Evolutionary conservation across 345 rosid species (phyloP).

Genomic region (Pistacia vera): DNA sequence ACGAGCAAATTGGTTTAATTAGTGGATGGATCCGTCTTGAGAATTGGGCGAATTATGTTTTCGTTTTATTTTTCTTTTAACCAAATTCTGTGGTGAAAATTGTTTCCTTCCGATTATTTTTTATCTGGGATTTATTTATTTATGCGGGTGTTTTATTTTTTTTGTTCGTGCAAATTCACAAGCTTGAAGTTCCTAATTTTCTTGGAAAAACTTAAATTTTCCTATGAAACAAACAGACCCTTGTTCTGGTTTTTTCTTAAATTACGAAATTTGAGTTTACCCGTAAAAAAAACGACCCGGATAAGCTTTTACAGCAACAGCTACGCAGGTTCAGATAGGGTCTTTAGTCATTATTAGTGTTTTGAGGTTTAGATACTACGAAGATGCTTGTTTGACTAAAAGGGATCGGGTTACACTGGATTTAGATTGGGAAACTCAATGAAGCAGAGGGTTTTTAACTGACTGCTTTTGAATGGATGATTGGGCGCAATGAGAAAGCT

Average conservation of each 20-base stretch:
- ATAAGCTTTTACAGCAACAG: background rate
- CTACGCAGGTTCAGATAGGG: background rate
- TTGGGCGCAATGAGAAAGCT: background rate
- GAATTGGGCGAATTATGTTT: background rate
- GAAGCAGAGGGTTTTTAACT: background rate
- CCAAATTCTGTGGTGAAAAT: background rate
- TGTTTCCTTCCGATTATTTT: background rate
- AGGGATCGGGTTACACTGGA: background rate
- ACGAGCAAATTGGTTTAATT: too few relatives aligned
- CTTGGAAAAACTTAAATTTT: background rate
- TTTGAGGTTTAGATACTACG: background rate
- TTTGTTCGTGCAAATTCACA: background rate
- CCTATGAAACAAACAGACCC: background rate
- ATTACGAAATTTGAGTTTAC: background rate
- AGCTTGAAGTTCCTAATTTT: background rate
- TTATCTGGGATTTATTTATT: background rate
- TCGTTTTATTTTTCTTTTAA: too few relatives aligned
- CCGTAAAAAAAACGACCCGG: background rate
- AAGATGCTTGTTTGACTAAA: background rate
- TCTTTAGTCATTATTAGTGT: background rate
- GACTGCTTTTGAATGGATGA: background rate
- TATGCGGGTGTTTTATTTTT: background rate
- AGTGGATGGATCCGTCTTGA: background rate
- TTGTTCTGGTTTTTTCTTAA: too few relatives aligned
- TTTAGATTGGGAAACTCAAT: background rate